Evolutionary conservation across 1,284 basidiomycete genomes (phyloP).

Genomic region (Ustilago bromivora): DNA sequence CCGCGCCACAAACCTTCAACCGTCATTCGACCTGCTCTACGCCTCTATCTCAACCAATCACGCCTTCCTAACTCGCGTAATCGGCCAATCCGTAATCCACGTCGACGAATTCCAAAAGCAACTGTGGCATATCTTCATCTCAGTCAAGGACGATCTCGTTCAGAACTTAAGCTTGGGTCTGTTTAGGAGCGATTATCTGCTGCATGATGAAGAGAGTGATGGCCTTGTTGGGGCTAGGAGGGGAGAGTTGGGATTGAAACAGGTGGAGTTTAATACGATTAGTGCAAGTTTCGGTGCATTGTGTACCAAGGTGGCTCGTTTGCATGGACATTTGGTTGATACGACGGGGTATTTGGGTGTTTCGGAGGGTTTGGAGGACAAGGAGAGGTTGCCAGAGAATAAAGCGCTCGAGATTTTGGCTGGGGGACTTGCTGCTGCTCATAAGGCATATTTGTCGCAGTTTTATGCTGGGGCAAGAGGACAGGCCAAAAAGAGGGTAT

Average conservation of each 20-base stretch:
- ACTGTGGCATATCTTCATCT: constrained; percentile 87
- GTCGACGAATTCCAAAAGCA: constrained; percentile 89
- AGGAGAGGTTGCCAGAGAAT: constrained; percentile 80
- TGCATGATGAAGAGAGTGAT: constrained; percentile 74
- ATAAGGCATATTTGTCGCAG: constrained; percentile 77
- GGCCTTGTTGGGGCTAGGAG: constrained; percentile 39
- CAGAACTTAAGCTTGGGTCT: constrained; percentile 88
- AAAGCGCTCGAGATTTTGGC: constrained; percentile 79
- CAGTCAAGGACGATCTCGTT: constrained; percentile 70
- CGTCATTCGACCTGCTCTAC: constrained; percentile 86
- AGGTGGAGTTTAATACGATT: constrained; percentile 99
- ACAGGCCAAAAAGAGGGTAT: constrained; percentile 11
- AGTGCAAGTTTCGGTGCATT: constrained; percentile 89
- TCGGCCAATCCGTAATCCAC: constrained; percentile 82
- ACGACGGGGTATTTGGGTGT: constrained; percentile 54
- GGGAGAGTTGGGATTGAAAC: constrained; percentile 77
- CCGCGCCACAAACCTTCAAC: constrained; percentile 79
- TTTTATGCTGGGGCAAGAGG: background rate
- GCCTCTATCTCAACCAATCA: constrained; percentile 84
- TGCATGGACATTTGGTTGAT: constrained; percentile 75
- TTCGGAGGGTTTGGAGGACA: constrained; percentile 76
- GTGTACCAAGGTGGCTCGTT: constrained; percentile 78
- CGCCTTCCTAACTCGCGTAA: constrained; percentile 82
- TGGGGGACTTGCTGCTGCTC: constrained; percentile 82
- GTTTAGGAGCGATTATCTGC: constrained; percentile 94